Evolutionary conservation across 2,329 filamentous ascomycete genomes (phyloP).

Genomic region (Monilinia fructigena): DNA sequence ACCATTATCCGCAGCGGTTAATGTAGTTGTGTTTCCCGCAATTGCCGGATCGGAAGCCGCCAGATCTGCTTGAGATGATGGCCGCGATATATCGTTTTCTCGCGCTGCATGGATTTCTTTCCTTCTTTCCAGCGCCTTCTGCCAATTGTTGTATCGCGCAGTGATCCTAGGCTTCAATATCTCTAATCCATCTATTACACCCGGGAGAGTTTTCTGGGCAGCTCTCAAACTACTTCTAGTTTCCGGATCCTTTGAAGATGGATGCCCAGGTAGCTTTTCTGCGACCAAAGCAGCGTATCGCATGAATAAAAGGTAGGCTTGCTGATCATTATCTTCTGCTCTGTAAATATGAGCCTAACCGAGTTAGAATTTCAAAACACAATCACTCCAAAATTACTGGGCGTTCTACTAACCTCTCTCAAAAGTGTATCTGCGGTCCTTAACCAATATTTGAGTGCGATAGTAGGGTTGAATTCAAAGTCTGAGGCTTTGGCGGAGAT

Average conservation of each 20-base stretch:
- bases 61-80: constrained; percentile 25
- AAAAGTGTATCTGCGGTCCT: constrained; percentile 75
- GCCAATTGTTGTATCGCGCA: constrained; percentile 66
- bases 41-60: constrained; percentile 62
- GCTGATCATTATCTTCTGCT: constrained; percentile 78
- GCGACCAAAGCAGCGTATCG: constrained; percentile 84
- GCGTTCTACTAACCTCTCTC: constrained; percentile 63
- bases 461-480: constrained; percentile 76
- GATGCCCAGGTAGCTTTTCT: constrained; percentile 71
- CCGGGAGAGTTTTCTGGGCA: constrained; percentile 60
- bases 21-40: constrained; percentile 54
- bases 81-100: constrained; percentile 23
- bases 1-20: constrained; percentile 69
- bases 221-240: constrained; percentile 52
- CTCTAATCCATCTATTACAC: constrained; percentile 61
- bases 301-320: constrained; percentile 88
- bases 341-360: constrained; percentile 78
- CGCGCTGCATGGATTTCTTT: constrained; percentile 31
- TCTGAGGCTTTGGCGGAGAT: constrained; percentile 72
- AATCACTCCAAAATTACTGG: not conserved
- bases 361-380: constrained; percentile 21
- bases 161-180: constrained; percentile 76
- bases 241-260: constrained; percentile 66
- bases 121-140: constrained; percentile 49
- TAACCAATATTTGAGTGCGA: constrained; percentile 78